These are phyloP conservation scores for Trypanosoma congolense DNA, from an alignment of 208 protist species.

Conservation along the genomic window DNA sequence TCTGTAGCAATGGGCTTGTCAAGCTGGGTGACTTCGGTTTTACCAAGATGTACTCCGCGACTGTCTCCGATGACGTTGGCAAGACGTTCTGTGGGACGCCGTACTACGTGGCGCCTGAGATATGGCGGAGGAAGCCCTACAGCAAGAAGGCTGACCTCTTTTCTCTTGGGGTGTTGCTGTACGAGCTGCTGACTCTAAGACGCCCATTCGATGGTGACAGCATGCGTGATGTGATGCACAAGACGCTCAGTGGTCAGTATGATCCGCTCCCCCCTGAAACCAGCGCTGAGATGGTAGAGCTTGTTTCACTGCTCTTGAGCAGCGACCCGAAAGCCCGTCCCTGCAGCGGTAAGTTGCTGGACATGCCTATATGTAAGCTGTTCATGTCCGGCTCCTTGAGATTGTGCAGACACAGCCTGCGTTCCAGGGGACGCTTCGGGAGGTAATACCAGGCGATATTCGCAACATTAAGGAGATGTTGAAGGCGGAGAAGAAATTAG, in stretches of 20 bases:
- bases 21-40: slow-evolving; percentile 89
- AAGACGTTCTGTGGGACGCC: slow-evolving; percentile 83
- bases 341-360: slow-evolving; percentile 56
- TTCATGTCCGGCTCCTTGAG: slow-evolving; percentile 68
- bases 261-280: slow-evolving; percentile 45
- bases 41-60: slow-evolving; percentile 57
- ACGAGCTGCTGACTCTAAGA: slow-evolving; percentile 83
- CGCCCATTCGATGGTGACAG: slow-evolving; percentile 72
- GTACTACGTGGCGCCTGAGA: slow-evolving; percentile 91
- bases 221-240: slow-evolving; percentile 64
- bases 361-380: slow-evolving; percentile 68
- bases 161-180: slow-evolving; percentile 81
- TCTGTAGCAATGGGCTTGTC: slow-evolving; percentile 69
- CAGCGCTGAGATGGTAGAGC: slow-evolving; percentile 55
- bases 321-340: slow-evolving; percentile 19
- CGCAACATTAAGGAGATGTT: slow-evolving; percentile 59
- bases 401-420: slow-evolving; percentile 66
- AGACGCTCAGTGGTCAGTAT: slow-evolving; percentile 47
- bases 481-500: slow-evolving; percentile 34
- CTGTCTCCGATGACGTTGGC: slow-evolving; percentile 47
- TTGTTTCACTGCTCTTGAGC: slow-evolving; percentile 42
- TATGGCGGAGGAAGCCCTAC: slow-evolving; percentile 89
- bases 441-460: slow-evolving; percentile 57
- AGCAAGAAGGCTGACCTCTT: slow-evolving; percentile 92
- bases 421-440: slow-evolving; percentile 49